These are phyloP conservation scores for Amanita rubescens DNA, from an alignment of 768 basidiomycete species.

Conservation along the genomic window DNA sequence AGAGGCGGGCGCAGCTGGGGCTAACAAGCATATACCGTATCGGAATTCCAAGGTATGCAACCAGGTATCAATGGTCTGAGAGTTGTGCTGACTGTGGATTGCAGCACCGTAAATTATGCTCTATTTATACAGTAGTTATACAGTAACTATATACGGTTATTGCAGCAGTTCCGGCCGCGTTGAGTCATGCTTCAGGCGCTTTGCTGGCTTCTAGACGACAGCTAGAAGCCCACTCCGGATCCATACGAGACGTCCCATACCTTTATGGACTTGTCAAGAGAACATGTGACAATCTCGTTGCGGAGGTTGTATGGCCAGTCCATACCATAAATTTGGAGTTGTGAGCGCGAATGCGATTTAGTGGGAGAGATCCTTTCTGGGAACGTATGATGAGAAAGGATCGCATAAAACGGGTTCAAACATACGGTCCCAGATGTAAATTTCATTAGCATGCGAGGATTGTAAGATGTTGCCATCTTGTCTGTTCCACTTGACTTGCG, in stretches of 20 bases:
- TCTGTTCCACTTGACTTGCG: conserved; percentile 97
- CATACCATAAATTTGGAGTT: conserved; percentile 91
- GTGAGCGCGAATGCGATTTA: conserved; percentile 72
- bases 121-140: no score
- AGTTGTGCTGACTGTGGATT: background rate
- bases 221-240: no score
- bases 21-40: conserved; percentile 82
- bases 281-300: conserved; percentile 90
- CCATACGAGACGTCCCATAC: conserved; percentile 72
- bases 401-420: no score
- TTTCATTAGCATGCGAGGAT: conserved; percentile 80
- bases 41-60: conserved; percentile 77
- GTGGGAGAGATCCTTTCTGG: conserved; percentile 87
- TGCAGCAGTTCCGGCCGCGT: no score
- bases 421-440: conserved; percentile 92
- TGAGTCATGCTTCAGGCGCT: no score
- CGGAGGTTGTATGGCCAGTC: conserved; percentile 80
- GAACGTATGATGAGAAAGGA: background rate
- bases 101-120: no score
- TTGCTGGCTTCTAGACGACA: no score
- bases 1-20: conserved; percentile 35
- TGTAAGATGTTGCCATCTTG: conserved; percentile 82
- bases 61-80: conserved; percentile 11
- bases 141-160: no score
- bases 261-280: conserved; percentile 90